phyloP scores from a whole-genome alignment of 1,284 basidiomycete species.

The Erythrobasidium hasegawianum region DNA sequence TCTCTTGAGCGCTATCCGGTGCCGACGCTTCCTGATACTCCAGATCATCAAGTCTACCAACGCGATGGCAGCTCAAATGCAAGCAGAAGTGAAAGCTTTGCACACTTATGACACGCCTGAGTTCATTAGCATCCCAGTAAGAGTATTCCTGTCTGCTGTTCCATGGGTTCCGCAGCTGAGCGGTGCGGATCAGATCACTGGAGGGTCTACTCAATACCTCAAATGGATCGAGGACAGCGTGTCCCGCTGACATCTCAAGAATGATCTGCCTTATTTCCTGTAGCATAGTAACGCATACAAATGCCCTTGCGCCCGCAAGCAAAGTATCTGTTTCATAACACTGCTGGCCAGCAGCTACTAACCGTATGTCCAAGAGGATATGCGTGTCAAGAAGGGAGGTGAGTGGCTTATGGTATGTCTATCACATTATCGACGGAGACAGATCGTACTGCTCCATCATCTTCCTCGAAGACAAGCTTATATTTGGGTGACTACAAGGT shows the following conservation, averaged over 20 bases:
- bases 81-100: constrained; percentile 15
- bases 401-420: constrained; percentile 25
- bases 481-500: constrained; percentile 38
- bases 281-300: no score
- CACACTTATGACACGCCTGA: constrained; percentile 29
- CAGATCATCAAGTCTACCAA: constrained; percentile 30
- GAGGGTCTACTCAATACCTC: constrained; percentile 13
- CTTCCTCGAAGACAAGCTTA: constrained; percentile 46
- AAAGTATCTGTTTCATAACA: no score
- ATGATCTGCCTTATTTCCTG: no score
- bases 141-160: not conserved
- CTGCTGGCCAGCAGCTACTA: no score
- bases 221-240: constrained; percentile 22
- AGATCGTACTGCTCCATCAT: constrained; percentile 38
- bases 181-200: constrained; percentile 2
- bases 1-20: not conserved
- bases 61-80: not conserved
- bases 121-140: constrained; percentile 17
- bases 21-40: not conserved
- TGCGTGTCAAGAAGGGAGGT: no score
- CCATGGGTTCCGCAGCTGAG: not conserved
- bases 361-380: no score
- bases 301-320: no score
- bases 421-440: constrained; percentile 39
- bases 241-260: not conserved